These are phyloP conservation scores for Aspergillus felis DNA, from an alignment of 2,329 filamentous ascomycete genomes.

Conservation along the genomic window DNA sequence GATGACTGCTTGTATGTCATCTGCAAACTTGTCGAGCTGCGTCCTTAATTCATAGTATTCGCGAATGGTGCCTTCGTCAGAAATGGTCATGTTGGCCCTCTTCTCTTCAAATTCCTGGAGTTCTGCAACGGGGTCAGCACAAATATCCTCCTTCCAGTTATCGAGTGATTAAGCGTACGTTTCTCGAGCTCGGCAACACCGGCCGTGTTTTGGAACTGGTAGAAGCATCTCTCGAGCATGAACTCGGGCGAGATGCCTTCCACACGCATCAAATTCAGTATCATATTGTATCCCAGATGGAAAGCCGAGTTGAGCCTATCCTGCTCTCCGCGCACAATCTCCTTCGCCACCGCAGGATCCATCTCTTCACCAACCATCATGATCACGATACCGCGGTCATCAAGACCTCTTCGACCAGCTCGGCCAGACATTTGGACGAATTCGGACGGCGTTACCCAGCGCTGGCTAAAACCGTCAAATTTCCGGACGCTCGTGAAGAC, in stretches of 20 bases:
- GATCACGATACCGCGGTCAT: conserved; percentile 96
- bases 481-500: conserved; percentile 98
- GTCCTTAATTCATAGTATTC: conserved; percentile 91
- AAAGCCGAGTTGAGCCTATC: conserved; percentile 97
- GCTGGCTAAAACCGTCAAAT: conserved; percentile 76
- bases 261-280: conserved; percentile 92
- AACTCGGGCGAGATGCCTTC: conserved; percentile 98
- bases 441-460: conserved; percentile 88
- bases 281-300: conserved; percentile 98
- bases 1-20: conserved; percentile 87
- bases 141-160: background rate
- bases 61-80: conserved; percentile 82
- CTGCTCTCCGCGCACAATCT: conserved; percentile 93
- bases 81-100: conserved; percentile 68
- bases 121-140: conserved; percentile 47
- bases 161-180: conserved; percentile 29
- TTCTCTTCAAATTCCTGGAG: conserved; percentile 73
- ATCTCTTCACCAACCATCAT: conserved; percentile 99
- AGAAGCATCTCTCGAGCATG: conserved; percentile 98
- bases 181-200: conserved; percentile 81
- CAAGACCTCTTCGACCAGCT: conserved; percentile 92
- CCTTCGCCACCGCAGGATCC: conserved; percentile 88
- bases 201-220: conserved; percentile 94
- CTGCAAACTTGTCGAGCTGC: conserved; percentile 75
- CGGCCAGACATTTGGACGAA: conserved; percentile 99